phyloP scores from a whole-genome alignment of 768 basidiomycete genomes.

The Phylloporus sp. region DNA sequence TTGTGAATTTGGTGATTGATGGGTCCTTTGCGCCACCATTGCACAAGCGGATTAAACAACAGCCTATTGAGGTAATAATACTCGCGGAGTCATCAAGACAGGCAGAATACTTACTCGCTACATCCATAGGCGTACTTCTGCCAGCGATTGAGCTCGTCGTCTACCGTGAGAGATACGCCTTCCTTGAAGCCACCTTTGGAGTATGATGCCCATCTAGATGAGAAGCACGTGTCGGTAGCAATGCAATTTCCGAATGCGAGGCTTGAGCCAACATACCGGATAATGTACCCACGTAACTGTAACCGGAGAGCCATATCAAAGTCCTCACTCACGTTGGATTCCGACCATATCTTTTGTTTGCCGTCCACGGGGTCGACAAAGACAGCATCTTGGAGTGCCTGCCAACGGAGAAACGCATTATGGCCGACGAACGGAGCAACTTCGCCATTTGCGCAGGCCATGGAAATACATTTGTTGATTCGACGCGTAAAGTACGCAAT shows the following conservation, averaged over 20 bases:
- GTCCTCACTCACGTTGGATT: conserved; percentile 64
- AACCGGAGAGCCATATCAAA: conserved; percentile 60
- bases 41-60: conserved; percentile 76
- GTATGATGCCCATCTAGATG: conserved; percentile 69
- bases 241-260: background rate
- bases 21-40: conserved; percentile 77
- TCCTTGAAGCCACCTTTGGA: conserved; percentile 84
- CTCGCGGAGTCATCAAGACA: background rate
- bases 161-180: conserved; percentile 83
- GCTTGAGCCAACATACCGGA: conserved; percentile 37
- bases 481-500: conserved; percentile 84
- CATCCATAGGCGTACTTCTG: conserved; percentile 80
- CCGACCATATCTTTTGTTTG: conserved; percentile 73
- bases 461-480: conserved; percentile 79
- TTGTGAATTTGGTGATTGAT: conserved; percentile 75
- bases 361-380: conserved; percentile 49
- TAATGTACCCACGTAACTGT: conserved; percentile 64
- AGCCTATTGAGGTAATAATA: conserved; percentile 43
- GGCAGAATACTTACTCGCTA: conserved; percentile 41
- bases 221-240: background rate
- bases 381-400: conserved; percentile 80
- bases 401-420: conserved; percentile 88
- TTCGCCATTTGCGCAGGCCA: conserved; percentile 77
- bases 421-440: conserved; percentile 78
- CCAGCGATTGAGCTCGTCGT: conserved; percentile 91